Evolutionary conservation across 2,329 filamentous ascomycete genomes (phyloP).

Genomic region (Didymosphaeria variabile): DNA sequence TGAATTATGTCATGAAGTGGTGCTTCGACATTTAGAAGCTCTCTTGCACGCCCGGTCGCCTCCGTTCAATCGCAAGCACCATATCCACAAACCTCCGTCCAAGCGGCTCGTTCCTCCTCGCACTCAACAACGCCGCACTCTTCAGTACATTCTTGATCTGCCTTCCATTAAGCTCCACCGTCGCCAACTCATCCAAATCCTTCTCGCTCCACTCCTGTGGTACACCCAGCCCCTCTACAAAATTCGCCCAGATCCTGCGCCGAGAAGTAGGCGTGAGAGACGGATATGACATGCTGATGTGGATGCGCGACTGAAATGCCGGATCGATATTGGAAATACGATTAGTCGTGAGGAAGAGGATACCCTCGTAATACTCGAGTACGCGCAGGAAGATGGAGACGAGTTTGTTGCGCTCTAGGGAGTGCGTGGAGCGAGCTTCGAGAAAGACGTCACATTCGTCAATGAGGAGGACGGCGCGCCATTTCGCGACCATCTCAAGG

Average conservation of each 20-base stretch:
- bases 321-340: conserved; percentile 44
- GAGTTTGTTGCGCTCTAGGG: conserved; percentile 48
- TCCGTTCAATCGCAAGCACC: conserved; percentile 40
- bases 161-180: conserved; percentile 58
- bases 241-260: conserved; percentile 42
- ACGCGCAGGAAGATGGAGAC: conserved; percentile 51
- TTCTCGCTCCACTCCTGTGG: conserved; percentile 23
- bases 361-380: conserved; percentile 46
- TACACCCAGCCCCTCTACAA: conserved; percentile 25
- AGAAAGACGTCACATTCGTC: conserved; percentile 71
- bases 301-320: conserved; percentile 44
- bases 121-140: conserved; percentile 38
- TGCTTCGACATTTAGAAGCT: not conserved
- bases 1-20: not conserved
- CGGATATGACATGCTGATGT: conserved; percentile 41
- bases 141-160: conserved; percentile 61
- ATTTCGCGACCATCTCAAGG: conserved; percentile 59
- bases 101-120: conserved; percentile 38
- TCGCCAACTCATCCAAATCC: conserved; percentile 52
- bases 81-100: conserved; percentile 31
- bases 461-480: conserved; percentile 62
- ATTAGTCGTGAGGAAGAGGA: conserved; percentile 48
- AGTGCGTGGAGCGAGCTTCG: conserved; percentile 56
- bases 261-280: conserved; percentile 32
- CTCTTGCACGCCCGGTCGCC: conserved; percentile 20